Conservation (phyloP, 768 basidiomycete genomes). For the Paxillus involutus region DNA sequence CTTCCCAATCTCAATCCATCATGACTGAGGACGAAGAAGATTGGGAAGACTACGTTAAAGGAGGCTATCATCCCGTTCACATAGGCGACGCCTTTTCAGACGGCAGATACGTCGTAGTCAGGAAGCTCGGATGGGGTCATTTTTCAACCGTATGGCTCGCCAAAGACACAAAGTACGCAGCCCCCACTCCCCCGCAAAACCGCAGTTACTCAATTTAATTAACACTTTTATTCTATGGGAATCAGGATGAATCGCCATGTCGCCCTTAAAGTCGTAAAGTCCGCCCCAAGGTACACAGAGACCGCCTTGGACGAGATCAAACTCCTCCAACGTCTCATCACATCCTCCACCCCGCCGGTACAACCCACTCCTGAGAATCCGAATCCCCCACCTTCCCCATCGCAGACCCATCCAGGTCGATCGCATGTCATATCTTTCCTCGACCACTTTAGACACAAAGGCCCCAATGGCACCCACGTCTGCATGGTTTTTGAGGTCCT, state of each 20-base stretch:
- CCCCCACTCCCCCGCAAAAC: slow-evolving; percentile 2
- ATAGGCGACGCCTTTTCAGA: slow-evolving; percentile 91
- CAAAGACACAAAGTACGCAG: slow-evolving; percentile 71
- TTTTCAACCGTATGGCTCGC: slow-evolving; percentile 95
- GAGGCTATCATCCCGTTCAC: slow-evolving; percentile 91
- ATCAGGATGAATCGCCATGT: slow-evolving; percentile 91
- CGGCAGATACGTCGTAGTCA: slow-evolving; percentile 83
- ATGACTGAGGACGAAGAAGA: slow-evolving; percentile 94
- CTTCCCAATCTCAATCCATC: slow-evolving; percentile 71
- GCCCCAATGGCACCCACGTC: slow-evolving; percentile 95
- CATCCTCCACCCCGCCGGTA: slow-evolving; percentile 63
- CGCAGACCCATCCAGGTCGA: slow-evolving; percentile 80
- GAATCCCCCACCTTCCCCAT: slow-evolving; percentile 49
- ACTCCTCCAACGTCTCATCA: slow-evolving; percentile 92
- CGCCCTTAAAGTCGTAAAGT: slow-evolving; percentile 98
- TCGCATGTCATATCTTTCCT: slow-evolving; percentile 97
- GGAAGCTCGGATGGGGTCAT: slow-evolving; percentile 96
- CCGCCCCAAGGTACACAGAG: slow-evolving; percentile 94
- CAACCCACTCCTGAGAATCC: slow-evolving; percentile 49
- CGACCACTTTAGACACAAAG: slow-evolving; percentile 96
- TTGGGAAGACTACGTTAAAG: slow-evolving; percentile 84
- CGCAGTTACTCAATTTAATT: slow-evolving; percentile 9
- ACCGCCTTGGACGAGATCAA: slow-evolving; percentile 99
- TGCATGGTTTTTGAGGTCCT: slow-evolving; percentile 99
- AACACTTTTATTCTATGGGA: slow-evolving; percentile 12